These are phyloP conservation scores for Manihot esculenta DNA, from an alignment of 441 rosid species.

Conservation along the genomic window DNA sequence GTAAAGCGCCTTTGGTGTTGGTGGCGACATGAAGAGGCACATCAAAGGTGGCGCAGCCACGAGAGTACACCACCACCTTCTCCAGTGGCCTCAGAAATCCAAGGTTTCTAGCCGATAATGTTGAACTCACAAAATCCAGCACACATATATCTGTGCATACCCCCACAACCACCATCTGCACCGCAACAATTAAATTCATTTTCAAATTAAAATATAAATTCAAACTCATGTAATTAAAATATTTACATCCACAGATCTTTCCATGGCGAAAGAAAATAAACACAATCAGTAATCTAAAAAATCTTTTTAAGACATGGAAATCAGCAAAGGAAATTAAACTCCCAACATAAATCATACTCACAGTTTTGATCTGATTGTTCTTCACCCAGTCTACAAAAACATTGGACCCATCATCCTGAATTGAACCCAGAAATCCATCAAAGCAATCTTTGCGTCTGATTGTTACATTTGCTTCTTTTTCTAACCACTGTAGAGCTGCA, in stretches of 20 bases:
- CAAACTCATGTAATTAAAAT: no score
- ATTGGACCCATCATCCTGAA: constrained; percentile 69
- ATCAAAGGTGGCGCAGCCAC: constrained; percentile 72
- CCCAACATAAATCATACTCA: constrained; percentile 11
- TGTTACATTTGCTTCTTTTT: constrained; percentile 52
- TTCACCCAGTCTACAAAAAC: constrained; percentile 66
- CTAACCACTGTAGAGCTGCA: constrained; percentile 64
- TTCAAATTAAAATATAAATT: no score
- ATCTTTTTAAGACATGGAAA: background rate
- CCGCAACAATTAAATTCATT: background rate
- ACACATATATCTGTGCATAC: constrained; percentile 78
- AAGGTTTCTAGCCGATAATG: constrained; percentile 61
- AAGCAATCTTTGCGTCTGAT: constrained; percentile 66
- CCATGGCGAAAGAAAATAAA: no score
- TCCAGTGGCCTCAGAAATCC: constrained; percentile 51
- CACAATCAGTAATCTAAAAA: background rate
- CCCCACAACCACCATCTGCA: constrained; percentile 67
- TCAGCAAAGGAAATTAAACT: background rate
- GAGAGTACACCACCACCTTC: constrained; percentile 58
- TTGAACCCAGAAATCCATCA: constrained; percentile 69
- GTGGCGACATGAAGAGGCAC: constrained; percentile 48
- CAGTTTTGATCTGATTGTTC: constrained; percentile 54
- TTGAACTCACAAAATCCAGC: constrained; percentile 61
- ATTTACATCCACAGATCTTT: no score
- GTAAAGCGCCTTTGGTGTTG: constrained; percentile 44